Evolutionary conservation across 2,329 filamentous ascomycete species (phyloP).

Genomic region (Neonectria punicea): DNA sequence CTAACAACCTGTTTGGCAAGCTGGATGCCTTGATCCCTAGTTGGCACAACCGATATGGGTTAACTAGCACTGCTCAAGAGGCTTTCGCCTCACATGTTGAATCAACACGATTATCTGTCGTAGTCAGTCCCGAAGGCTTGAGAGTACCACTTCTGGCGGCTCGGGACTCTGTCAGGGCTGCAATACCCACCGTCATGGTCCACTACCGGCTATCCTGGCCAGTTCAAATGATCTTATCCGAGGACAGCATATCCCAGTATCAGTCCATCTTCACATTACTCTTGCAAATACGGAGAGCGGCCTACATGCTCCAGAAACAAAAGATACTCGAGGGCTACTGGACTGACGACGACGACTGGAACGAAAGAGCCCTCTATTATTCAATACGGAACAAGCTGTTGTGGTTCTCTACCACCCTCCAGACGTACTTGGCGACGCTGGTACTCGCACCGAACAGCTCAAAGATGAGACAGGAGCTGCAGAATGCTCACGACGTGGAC

Average conservation of each 20-base stretch:
- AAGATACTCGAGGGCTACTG: constrained; percentile 56
- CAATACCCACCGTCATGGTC: constrained; percentile 71
- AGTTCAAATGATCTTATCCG: constrained; percentile 77
- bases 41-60: constrained; percentile 85
- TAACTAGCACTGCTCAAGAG: constrained; percentile 81
- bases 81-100: constrained; percentile 72
- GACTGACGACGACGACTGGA: constrained; percentile 49
- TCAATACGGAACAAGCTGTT: constrained; percentile 74
- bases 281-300: constrained; percentile 79
- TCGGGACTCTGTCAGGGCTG: constrained; percentile 64
- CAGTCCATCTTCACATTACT: constrained; percentile 79
- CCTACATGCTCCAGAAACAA: constrained; percentile 70
- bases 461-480: constrained; percentile 67
- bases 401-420: constrained; percentile 81
- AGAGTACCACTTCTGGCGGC: constrained; percentile 57
- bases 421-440: constrained; percentile 79
- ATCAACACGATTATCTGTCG: constrained; percentile 70
- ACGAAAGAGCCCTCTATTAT: constrained; percentile 64
- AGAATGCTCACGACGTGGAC: constrained; percentile 77
- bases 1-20: constrained; percentile 76
- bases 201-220: constrained; percentile 76
- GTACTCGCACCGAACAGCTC: constrained; percentile 72
- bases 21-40: constrained; percentile 68
- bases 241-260: constrained; percentile 72
- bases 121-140: constrained; percentile 55